phyloP scores from a whole-genome alignment of 148 eudicot genomes.

The Cornus suecica region DNA sequence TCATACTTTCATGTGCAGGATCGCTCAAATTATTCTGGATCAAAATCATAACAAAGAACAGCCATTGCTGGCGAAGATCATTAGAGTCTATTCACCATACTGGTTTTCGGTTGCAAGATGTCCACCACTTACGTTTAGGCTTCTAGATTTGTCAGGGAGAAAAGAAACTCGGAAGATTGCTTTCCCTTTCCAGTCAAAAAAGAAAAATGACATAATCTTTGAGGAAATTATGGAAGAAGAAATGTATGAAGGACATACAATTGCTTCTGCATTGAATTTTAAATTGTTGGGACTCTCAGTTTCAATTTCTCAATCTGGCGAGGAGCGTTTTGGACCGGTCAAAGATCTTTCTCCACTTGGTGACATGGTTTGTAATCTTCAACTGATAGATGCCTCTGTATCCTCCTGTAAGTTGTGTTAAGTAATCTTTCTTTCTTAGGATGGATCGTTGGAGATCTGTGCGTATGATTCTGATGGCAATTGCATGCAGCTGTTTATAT shows the following conservation, averaged over 20 bases:
- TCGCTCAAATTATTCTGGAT: conserved; percentile 79
- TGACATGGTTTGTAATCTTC: conserved; percentile 63
- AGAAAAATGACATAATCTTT: conserved; percentile 40
- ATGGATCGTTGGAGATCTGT: conserved; percentile 76
- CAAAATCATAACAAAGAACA: conserved; percentile 62
- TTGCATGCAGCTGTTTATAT: conserved; percentile 76
- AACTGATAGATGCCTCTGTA: not conserved
- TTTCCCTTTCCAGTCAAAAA: conserved; percentile 47
- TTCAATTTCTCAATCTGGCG: conserved; percentile 48
- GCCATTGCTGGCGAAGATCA: conserved; percentile 51
- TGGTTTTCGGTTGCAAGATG: conserved; percentile 88
- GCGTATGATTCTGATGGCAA: conserved; percentile 77
- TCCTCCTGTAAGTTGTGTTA: not conserved
- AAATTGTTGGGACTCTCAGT: conserved; percentile 67
- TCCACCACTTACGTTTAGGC: conserved; percentile 69
- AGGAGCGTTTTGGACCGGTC: conserved; percentile 61
- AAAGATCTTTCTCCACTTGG: conserved; percentile 85
- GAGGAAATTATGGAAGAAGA: conserved; percentile 90
- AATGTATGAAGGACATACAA: conserved; percentile 75
- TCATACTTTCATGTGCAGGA: conserved; percentile 49
- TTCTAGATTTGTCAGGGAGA: conserved; percentile 39
- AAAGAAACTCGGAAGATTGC: conserved; percentile 39
- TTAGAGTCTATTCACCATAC: conserved; percentile 79
- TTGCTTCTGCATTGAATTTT: conserved; percentile 86
- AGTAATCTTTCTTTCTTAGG: conserved; percentile 37